These are phyloP conservation scores for Aspergillus tubingensis DNA, from an alignment of 2,329 filamentous ascomycete species.

Conservation along the genomic window DNA sequence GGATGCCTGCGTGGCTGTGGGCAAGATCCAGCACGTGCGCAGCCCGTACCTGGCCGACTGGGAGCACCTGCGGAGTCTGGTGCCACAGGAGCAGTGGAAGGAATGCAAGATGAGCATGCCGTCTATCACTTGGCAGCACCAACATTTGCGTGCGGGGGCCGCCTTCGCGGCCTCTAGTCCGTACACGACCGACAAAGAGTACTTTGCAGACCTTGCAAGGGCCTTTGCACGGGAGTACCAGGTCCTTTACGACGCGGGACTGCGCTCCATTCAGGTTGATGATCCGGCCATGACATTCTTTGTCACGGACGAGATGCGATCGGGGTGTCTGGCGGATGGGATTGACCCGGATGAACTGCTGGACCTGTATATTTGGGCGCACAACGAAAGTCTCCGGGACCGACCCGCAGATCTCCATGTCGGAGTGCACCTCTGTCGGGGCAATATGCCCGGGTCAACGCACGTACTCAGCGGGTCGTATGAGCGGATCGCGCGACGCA, in stretches of 20 bases:
- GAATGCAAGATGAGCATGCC: slow-evolving; percentile 64
- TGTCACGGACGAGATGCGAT: slow-evolving; percentile 55
- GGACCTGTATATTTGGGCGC: slow-evolving; percentile 69
- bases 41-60: slow-evolving; percentile 51
- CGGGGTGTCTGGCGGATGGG: background rate
- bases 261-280: slow-evolving; percentile 63
- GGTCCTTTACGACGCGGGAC: slow-evolving; percentile 58
- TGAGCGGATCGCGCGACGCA: slow-evolving; percentile 62
- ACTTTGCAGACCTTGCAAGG: slow-evolving; percentile 61
- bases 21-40: slow-evolving; percentile 1
- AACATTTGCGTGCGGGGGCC: slow-evolving; percentile 52
- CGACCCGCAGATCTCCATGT: slow-evolving; percentile 68
- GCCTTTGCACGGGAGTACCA: slow-evolving; percentile 60
- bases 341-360: slow-evolving; percentile 67
- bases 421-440: slow-evolving; percentile 69
- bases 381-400: slow-evolving; percentile 66
- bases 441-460: slow-evolving; percentile 63
- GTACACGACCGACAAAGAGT: slow-evolving; percentile 56
- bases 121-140: slow-evolving; percentile 64
- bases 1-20: slow-evolving; percentile 6
- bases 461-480: slow-evolving; percentile 56
- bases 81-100: slow-evolving; percentile 59
- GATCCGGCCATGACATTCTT: slow-evolving; percentile 57
- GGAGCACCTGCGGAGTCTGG: slow-evolving; percentile 49
- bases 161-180: slow-evolving; percentile 53